Evolutionary conservation across 441 rosid species (phyloP), one percentile per base, ranked within the genome.

Genomic region (Omphalea diandra): DNA sequence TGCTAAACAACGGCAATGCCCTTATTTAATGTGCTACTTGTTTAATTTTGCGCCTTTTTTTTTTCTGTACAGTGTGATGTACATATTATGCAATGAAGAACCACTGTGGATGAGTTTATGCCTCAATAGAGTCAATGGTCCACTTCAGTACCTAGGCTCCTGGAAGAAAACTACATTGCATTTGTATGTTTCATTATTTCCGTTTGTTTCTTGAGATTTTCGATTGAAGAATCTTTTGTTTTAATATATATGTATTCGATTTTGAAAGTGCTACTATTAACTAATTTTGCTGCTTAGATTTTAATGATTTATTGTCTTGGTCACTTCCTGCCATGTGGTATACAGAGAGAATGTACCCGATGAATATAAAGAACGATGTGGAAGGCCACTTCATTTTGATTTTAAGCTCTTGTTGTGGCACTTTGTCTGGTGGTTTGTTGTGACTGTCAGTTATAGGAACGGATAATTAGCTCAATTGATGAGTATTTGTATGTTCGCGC

Each of bases 41-140:
- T n/a, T n/a, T n/a, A n/a, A n/a, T n/a, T n/a, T n/a, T n/a, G n/a
- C n/a, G n/a, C n/a, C n/a, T n/a, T n/a, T n/a, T n/a, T n/a, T n/a
- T n/a, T 47, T 78, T 38, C 43, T 55, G 0, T 70, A 82, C 81
- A 94, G 99, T 77, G 94, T 89, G 52, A 86, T 88, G 94, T 90
- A 94, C 77, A 87, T 92, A 58, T 78, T 94, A 2, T 90, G 97
- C 83, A 87, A 87, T 40, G 99, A 90, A 80, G 99, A 94, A 47
- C 99, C 99, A 0, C 78, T 94, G 4, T 94, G 99, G 99, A 91
- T 90, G 97, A 84, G 76, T 67, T 71, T 89, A 24, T 92, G 97
- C 72, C 82, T 91, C 40, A 86, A 79, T 72, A 85, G 46, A 38
- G 79, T 70, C 1, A 84, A 78, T 20, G 86, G 87, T 67, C 82